Evolutionary conservation across 2,329 filamentous ascomycete species (phyloP).

Genomic region (Talaromyces sp.): DNA sequence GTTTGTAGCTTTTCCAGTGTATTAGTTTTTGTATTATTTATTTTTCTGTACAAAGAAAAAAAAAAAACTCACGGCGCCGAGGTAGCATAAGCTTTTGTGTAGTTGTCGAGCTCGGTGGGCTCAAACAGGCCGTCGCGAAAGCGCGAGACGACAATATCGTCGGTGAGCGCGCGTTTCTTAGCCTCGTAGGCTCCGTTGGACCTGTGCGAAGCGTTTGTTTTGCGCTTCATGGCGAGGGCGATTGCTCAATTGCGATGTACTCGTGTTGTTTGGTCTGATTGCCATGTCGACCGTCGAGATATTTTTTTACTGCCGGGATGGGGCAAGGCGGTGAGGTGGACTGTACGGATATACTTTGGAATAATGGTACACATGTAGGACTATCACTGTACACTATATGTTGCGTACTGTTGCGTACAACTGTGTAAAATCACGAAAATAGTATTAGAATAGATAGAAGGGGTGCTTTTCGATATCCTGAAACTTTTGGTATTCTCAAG

Average conservation of each 20-base stretch:
- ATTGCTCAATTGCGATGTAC: not conserved
- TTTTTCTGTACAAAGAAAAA: not conserved
- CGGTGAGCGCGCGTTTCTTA: constrained; percentile 37
- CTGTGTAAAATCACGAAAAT: not conserved
- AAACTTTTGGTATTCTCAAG: too few species aligned
- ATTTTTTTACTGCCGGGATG: not conserved
- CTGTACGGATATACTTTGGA: not conserved
- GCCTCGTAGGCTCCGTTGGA: constrained; percentile 29
- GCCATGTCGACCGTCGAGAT: not conserved
- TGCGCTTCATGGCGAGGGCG: constrained; percentile 40
- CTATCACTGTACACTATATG: not conserved
- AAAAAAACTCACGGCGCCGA: constrained; percentile 39
- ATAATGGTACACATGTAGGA: not conserved
- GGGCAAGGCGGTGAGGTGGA: not conserved
- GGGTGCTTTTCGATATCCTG: too few species aligned
- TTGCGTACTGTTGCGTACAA: too few species aligned
- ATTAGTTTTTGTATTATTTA: not conserved
- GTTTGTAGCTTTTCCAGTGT: constrained; percentile 64
- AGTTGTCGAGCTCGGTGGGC: constrained; percentile 34
- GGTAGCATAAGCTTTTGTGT: constrained; percentile 38
- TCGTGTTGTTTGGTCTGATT: not conserved
- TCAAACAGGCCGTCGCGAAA: constrained; percentile 45
- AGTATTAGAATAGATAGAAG: not conserved
- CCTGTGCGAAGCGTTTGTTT: constrained; percentile 30
- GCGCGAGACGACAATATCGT: constrained; percentile 33